A percentile compares a stretch with the other conserved stretches of the same genome.
Conservation (phyloP, 1,139 yeast genomes). For the Hyphopichia wangnamkhiaoensis region DNA sequence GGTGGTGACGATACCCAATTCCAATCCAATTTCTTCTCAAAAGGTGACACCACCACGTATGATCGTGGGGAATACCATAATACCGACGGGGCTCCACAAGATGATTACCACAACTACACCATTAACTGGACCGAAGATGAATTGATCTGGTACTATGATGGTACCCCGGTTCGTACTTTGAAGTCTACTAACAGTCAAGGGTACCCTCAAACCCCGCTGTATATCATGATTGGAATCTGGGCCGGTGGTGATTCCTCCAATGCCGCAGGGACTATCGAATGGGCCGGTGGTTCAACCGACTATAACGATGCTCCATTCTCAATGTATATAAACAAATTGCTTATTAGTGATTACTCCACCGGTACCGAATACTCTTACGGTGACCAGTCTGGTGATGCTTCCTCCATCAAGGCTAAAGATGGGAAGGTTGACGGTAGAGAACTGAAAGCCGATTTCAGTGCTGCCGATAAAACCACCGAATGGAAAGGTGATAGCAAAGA, state of each 20-base stretch:
- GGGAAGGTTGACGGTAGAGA: slow-evolving; percentile 64
- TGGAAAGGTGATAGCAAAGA: slow-evolving; percentile 2
- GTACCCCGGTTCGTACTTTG: slow-evolving; percentile 43
- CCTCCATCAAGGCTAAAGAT: slow-evolving; percentile 61
- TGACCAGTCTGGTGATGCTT: slow-evolving; percentile 63
- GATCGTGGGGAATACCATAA: slow-evolving; percentile 72
- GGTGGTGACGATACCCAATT: slow-evolving; percentile 71
- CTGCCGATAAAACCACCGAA: slow-evolving; percentile 5
- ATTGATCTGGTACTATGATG: slow-evolving; percentile 46
- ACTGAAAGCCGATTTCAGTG: slow-evolving; percentile 33
- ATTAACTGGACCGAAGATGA: slow-evolving; percentile 35
- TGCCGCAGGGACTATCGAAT: slow-evolving; percentile 49
- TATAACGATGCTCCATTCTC: slow-evolving; percentile 37
- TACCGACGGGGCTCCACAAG: slow-evolving; percentile 45
- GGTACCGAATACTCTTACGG: slow-evolving; percentile 42
- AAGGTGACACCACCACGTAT: slow-evolving; percentile 69
- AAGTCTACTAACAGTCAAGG: slow-evolving; percentile 37
- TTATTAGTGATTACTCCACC: slow-evolving; percentile 34
- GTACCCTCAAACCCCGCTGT: slow-evolving; percentile 55
- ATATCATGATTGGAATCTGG: slow-evolving; percentile 43
- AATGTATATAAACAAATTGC: slow-evolving; percentile 30
- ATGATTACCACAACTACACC: slow-evolving; percentile 32
- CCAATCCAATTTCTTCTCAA: slow-evolving; percentile 76
- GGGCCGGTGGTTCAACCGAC: slow-evolving; percentile 46
- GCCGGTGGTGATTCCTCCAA: slow-evolving; percentile 50